Evolutionary conservation across 2,329 filamentous ascomycete species (phyloP), one percentile per base, ranked within the genome.

Genomic region (Fusarium sp.): DNA sequence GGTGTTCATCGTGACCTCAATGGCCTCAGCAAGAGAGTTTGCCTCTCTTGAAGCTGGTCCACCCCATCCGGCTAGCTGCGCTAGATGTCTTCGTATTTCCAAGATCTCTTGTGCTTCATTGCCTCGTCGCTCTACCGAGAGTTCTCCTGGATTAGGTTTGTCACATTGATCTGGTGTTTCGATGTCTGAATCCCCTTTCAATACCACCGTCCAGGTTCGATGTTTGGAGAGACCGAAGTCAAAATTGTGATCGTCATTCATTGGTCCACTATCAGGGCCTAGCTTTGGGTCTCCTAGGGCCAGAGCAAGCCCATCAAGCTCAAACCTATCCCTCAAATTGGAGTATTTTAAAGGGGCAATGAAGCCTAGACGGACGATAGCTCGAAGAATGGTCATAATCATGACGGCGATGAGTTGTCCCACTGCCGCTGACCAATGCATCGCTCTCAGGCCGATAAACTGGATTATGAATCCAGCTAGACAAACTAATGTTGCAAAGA

Each of bases 351-450:
- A n/a, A 2, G 33, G 41, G 0, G 6, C 39, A 7, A 51, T 54
- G 9, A 69, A 60, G 6, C 44, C 51, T 24, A 26, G 45, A 6
- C 66, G 66, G 3, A 66, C 26, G 6, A 41, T 26, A 1, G 63
- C 66, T 12, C 66, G 31, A 14, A 48, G 17, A 5, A 35, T 26
- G 1, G 49, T 52, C 66, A 69, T 69, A 12, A 69, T 42, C 1
- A 22, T 44, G 10, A 66, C 15, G 1, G 28, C 49, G 1, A 36
- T 22, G 3, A 69, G 66, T 6, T 69, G 66, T 1, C 44, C 51
- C 12, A 69, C 26, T 5, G 66, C 33, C 7, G 66, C 66, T 5
- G 38, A 36, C 7, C 47, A 69, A 36, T 69, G 51, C 66, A 70
- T 70, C 5, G 26, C 57, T 7, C 66, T 57, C 0, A 70, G 44